Percentiles rank a stretch among this genome's conserved stretches.
These are phyloP conservation scores for Saksenaea vasiformis DNA, from an alignment of 371 early-diverging fungal species.

Conservation along the genomic window DNA sequence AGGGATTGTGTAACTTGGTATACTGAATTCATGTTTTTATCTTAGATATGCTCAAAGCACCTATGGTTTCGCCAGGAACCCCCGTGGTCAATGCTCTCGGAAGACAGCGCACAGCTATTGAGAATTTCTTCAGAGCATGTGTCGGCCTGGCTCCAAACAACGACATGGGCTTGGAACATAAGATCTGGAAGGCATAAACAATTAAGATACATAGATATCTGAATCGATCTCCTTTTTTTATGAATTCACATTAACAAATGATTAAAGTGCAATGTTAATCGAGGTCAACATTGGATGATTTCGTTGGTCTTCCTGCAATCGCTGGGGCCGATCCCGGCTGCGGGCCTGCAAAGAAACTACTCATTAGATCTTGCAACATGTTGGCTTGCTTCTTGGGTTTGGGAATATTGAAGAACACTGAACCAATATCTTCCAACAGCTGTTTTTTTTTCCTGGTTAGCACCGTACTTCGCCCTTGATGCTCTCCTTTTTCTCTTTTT, in stretches of 20 bases:
- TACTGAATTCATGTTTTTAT: not conserved
- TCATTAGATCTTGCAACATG: slow-evolving; percentile 73
- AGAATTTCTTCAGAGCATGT: slow-evolving; percentile 96
- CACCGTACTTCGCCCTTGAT: not conserved
- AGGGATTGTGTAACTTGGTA: not conserved
- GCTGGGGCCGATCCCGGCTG: slow-evolving; percentile 1
- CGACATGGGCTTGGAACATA: slow-evolving; percentile 89
- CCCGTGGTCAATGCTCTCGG: slow-evolving; percentile 94
- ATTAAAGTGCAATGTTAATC: not conserved
- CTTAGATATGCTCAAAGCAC: slow-evolving; percentile 86
- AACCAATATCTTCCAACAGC: slow-evolving; percentile 67
- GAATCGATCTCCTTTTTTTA: not conserved
- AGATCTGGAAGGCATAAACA: slow-evolving; percentile 62
- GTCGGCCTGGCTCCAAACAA: slow-evolving; percentile 90
- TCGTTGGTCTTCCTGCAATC: not conserved
- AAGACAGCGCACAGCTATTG: slow-evolving; percentile 94
- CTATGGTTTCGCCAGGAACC: slow-evolving; percentile 87
- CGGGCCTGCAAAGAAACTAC: slow-evolving; percentile 62
- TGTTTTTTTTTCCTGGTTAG: slow-evolving; percentile 10
- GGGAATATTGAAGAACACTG: slow-evolving; percentile 66
- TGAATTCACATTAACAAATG: not conserved
- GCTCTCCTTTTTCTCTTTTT: slow-evolving; percentile 12
- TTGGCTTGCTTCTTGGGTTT: slow-evolving; percentile 69
- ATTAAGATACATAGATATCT: not conserved
- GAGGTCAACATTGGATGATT: slow-evolving; percentile 2